Base-by-base conservation (phyloP, 2,329 filamentous ascomycete species). In the Fusarium praegraminearum region DNA sequence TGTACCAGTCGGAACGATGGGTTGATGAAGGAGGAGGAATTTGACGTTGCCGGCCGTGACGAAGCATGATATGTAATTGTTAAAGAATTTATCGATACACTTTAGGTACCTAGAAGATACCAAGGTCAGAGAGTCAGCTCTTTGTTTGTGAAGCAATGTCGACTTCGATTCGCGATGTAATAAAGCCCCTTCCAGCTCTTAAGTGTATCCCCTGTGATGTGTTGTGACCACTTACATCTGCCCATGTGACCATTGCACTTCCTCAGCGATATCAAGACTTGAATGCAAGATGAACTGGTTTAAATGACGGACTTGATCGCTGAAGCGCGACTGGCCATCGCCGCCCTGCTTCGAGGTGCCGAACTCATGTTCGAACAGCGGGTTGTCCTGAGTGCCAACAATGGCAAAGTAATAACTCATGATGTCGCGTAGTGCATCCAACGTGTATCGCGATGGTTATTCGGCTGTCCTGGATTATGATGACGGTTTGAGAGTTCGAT, bases 351-450 rank as follows among this genome's bases (percentile, higher is more conserved):
- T 98, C 41, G 93, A 97, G 40, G 95, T 98, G 75, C 96, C 96
- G 79, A 99, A 99, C 78, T 97, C 94, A 81, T 97, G 89, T 83
- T 97, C 95, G 83, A 98, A 99, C 73, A 99, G 88, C 35, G 96
- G 95, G 78, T 95, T 97, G 84, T 99, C 96, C 75, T 93, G 93
- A 24, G 94, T 97, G 77, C 94, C 96, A 80, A 99, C 89, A 74
- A 99, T 97, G 78, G 93, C 93, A 83, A 99, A 98, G 85, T 98
- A 98, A 86, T 98, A 99, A 65, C 94, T 98, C 96, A 98, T 98
- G 70, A 73, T 85, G 70, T 61, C 61, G 73, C 67, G 61, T 36
- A 69, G 66, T 65, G 75, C 76, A 75, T 80, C 72, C 63, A 73
- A 62, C 52, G 35, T 47, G 20, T 43, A n/a, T 46, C 5, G 22